A percentile compares a stretch with the other conserved stretches of the same genome.
phyloP scores from a whole-genome alignment of 2,329 filamentous ascomycete species.

The Celoporthe dispersa region DNA sequence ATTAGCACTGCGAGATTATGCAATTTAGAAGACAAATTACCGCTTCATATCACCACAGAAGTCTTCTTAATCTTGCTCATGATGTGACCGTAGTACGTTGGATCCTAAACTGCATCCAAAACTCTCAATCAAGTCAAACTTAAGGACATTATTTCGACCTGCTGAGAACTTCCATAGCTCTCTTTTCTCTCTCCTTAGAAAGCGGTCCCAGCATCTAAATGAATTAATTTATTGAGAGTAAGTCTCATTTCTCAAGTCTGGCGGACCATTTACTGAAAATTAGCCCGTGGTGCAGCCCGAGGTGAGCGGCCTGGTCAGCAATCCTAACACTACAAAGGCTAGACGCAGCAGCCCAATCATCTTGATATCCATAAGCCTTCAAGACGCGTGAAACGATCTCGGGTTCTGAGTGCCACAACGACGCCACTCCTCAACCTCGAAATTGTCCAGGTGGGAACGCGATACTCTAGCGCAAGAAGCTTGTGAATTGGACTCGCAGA shows the following conservation, averaged over 20 bases:
- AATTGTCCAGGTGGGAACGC: neutral
- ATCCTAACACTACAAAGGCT: neutral
- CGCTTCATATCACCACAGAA: neutral
- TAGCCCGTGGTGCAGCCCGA: neutral
- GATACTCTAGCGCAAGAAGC: neutral
- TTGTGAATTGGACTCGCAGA: neutral
- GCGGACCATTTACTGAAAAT: neutral
- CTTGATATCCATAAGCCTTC: neutral
- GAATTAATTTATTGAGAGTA: no score
- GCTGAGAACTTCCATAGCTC: neutral
- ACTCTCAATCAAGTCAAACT: neutral
- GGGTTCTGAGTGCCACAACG: neutral
- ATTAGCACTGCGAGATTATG: neutral
- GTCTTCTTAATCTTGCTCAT: neutral
- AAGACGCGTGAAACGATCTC: neutral
- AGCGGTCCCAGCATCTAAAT: neutral
- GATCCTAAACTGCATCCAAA: neutral
- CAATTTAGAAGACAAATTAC: neutral
- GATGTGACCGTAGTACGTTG: neutral
- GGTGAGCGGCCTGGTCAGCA: neutral
- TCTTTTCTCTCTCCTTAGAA: neutral
- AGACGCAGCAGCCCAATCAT: neutral
- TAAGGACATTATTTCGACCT: neutral
- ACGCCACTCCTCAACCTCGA: neutral
- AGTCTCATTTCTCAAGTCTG: neutral